These are phyloP conservation scores for Erodium texanum DNA, from an alignment of 441 rosid species.

Conservation along the genomic window DNA sequence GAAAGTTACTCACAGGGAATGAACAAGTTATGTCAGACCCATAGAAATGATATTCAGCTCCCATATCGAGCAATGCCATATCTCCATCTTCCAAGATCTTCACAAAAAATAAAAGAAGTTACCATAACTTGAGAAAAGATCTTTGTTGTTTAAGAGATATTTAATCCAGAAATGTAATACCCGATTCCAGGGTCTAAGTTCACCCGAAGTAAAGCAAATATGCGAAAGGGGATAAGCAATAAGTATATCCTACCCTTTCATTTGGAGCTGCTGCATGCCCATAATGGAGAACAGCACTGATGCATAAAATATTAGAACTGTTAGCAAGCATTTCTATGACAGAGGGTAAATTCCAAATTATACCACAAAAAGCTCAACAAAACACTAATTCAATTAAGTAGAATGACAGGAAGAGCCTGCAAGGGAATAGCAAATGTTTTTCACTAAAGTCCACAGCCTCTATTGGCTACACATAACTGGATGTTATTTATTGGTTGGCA, in stretches of 20 bases:
- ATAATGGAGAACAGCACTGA: slow-evolving; percentile 89
- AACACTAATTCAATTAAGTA: not conserved
- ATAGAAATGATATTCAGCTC: slow-evolving; percentile 84
- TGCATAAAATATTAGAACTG: slow-evolving; percentile 15
- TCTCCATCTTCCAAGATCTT: slow-evolving; percentile 85
- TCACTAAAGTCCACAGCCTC: not conserved
- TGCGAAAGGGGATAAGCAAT: slow-evolving; percentile 4
- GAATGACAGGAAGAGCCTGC: not conserved
- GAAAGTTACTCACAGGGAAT: slow-evolving; percentile 59
- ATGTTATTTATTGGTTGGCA: not conserved
- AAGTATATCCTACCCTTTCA: slow-evolving; percentile 52
- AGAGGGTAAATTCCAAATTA: slow-evolving; percentile 5
- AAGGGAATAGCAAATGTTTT: not conserved
- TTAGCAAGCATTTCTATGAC: slow-evolving; percentile 14
- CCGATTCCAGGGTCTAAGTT: not conserved
- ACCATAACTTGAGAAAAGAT: not conserved
- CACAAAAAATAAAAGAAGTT: slow-evolving; percentile 17
- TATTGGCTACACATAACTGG: not conserved
- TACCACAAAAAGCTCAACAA: not conserved
- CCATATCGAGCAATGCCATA: slow-evolving; percentile 94
- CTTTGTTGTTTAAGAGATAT: not conserved
- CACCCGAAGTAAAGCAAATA: not conserved
- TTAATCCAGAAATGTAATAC: not conserved
- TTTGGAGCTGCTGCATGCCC: slow-evolving; percentile 99
- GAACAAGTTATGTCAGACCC: slow-evolving; percentile 80